Evolutionary conservation across 768 basidiomycete species (phyloP), one percentile per base, ranked within the genome.

Genomic region (Calocera cornea): DNA sequence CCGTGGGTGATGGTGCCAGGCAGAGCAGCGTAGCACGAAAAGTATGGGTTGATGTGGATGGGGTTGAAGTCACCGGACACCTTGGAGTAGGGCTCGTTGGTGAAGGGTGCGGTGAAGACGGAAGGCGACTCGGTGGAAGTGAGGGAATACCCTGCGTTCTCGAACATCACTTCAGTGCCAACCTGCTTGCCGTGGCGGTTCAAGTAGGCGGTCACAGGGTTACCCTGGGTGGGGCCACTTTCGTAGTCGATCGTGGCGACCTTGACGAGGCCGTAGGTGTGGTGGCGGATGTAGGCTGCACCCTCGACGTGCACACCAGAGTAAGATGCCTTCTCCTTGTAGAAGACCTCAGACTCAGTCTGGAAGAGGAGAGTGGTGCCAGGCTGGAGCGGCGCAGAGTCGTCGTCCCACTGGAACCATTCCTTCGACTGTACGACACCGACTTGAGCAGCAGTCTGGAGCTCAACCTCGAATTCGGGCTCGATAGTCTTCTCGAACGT

Each of bases 41-140:
- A 97, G 82, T 98, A 98, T 0, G 97, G 95, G 78, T 99, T 97
- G 76, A 97, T 82, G 76, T 99, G 97, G 72, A 99, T 99, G 33
- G 97, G 97, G 77, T 99, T 98, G 82, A 92, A 98, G 78, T 99
- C 95, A 50, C 95, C 95, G 0, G 97, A 99, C 63, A 95, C 84
- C 76, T 87, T 86, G 2, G 95, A 97, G 79, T 98, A 99, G 1
- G 93, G 89, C 77, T 95, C 91, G 74, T 99, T 99, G 60, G 91
- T 92, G 50, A 90, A 79, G 29, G 95, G 95, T 2, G 95, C 84
- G 54, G 80, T 86, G 81, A 93, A 95, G 7, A 81, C 76, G 11
- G 87, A 86, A 19, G 83, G 80, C 29, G 82, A 80, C 1, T 83
- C 78, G n/a, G 80, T 75, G 44, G 78, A 85, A 38, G 87, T 86